Evolutionary conservation across 805 yeast genomes (phyloP).

Genomic region (Metschnikowia drakensbergensis): DNA sequence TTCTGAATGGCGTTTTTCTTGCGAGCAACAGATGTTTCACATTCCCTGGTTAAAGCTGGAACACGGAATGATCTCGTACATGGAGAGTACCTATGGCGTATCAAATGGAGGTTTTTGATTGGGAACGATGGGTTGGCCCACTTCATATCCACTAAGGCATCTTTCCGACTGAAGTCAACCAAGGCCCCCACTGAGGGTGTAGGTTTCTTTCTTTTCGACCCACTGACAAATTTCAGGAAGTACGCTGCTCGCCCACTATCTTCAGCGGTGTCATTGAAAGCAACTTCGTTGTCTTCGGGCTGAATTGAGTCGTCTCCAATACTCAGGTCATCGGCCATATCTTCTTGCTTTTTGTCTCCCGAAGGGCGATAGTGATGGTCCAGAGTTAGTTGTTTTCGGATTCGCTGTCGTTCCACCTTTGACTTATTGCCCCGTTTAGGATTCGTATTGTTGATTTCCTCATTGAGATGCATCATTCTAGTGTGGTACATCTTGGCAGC

Average conservation of each 20-base stretch:
- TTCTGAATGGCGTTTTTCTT: constrained; percentile 20
- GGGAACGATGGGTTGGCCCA: constrained; percentile 23
- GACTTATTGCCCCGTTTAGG: constrained; percentile 33
- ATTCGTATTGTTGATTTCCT: constrained; percentile 34
- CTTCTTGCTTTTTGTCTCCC: constrained; percentile 4
- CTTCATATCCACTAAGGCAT: constrained; percentile 6
- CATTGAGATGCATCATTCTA: constrained; percentile 38
- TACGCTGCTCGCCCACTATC: constrained; percentile 2
- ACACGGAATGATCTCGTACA: constrained; percentile 6
- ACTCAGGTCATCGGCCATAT: constrained; percentile 11
- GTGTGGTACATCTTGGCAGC: constrained; percentile 46
- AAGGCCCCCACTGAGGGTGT: constrained; percentile 16
- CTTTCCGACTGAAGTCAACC: constrained; percentile 11
- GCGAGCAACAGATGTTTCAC: constrained; percentile 19
- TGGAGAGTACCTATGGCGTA: constrained; percentile 2
- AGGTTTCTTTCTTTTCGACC: constrained; percentile 15
- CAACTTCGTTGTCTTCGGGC: constrained; percentile 18
- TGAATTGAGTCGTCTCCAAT: constrained; percentile 5
- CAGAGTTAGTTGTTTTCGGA: constrained; percentile 6
- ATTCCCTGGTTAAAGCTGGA: constrained; percentile 15
- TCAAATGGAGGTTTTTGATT: constrained; percentile 16
- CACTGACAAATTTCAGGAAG: constrained; percentile 4
- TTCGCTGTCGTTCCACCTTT: constrained; percentile 21
- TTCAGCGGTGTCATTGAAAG: constrained; percentile 9
- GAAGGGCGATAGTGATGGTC: constrained; percentile 3